phyloP scores from a whole-genome alignment of 495 filamentous ascomycete species.

The Talaromyces ruber region DNA sequence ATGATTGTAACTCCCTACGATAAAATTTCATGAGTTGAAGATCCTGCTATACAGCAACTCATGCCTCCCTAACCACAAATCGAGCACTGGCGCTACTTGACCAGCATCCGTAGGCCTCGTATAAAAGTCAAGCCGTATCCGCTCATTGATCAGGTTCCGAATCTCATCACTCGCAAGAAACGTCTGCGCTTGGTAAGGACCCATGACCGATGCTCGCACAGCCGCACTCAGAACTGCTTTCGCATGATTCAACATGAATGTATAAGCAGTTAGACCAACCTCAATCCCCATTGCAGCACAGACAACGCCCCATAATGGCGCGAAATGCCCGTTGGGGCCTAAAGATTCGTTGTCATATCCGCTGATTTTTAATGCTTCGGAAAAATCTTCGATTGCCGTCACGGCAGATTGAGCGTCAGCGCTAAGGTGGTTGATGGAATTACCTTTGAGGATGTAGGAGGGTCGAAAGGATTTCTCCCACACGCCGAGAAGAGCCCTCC shows the following conservation, averaged over 20 bases:
- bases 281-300: constrained; percentile 53
- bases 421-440: background rate
- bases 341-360: constrained; percentile 20
- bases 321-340: constrained; percentile 56
- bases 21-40: constrained; percentile 61
- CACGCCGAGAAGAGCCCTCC: constrained; percentile 74
- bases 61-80: constrained; percentile 92
- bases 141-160: constrained; percentile 50
- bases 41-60: constrained; percentile 94
- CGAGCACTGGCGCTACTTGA: constrained; percentile 79
- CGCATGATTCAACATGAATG: constrained; percentile 80
- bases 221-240: constrained; percentile 85
- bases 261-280: constrained; percentile 61
- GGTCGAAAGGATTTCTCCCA: constrained; percentile 69
- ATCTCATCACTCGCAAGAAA: constrained; percentile 61
- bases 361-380: constrained; percentile 27
- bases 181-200: constrained; percentile 86
- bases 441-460: constrained; percentile 17
- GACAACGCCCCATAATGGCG: constrained; percentile 73
- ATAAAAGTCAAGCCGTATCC: constrained; percentile 52
- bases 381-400: constrained; percentile 26
- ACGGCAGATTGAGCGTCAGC: constrained; percentile 17
- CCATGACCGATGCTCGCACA: constrained; percentile 80
- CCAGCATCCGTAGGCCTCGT: constrained; percentile 66
- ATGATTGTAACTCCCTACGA: too few relatives aligned